These are phyloP conservation scores for Blastosporella zonata DNA, from an alignment of 1,284 basidiomycete species.

Conservation along the genomic window DNA sequence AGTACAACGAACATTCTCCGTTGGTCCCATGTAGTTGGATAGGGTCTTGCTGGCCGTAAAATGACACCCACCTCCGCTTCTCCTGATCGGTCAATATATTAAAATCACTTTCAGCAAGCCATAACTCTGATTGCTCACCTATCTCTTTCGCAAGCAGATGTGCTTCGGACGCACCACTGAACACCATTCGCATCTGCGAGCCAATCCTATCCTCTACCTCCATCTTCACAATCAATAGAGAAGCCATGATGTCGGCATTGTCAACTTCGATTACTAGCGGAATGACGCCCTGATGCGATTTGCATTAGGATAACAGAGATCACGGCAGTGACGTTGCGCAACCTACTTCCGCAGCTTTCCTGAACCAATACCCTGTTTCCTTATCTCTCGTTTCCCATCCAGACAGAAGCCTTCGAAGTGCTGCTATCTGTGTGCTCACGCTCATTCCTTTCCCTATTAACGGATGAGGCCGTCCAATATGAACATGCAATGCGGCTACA, in stretches of 20 bases:
- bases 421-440: conserved; percentile 72
- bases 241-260: conserved; percentile 76
- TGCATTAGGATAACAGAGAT: conserved; percentile 5
- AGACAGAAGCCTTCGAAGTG: conserved; percentile 56
- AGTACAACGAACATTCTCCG: conserved; percentile 53
- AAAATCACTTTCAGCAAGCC: neutral
- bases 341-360: conserved; percentile 54
- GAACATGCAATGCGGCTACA: conserved; percentile 70
- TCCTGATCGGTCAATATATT: conserved; percentile 25
- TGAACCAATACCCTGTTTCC: conserved; percentile 52
- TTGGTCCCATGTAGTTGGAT: conserved; percentile 67
- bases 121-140: conserved; percentile 34
- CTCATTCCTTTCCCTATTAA: conserved; percentile 40
- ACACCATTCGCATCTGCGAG: conserved; percentile 57
- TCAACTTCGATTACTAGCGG: conserved; percentile 69
- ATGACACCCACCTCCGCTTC: conserved; percentile 70
- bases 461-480: conserved; percentile 45
- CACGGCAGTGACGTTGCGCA: conserved; percentile 15
- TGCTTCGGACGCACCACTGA: conserved; percentile 74
- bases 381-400: conserved; percentile 45
- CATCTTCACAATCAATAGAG: conserved; percentile 69
- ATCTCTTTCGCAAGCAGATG: conserved; percentile 76
- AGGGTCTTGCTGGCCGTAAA: conserved; percentile 51
- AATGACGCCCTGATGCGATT: conserved; percentile 39
- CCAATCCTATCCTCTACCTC: conserved; percentile 64